Conservation (phyloP, 768 basidiomycete genomes). For the Rhodocollybia butyracea region DNA sequence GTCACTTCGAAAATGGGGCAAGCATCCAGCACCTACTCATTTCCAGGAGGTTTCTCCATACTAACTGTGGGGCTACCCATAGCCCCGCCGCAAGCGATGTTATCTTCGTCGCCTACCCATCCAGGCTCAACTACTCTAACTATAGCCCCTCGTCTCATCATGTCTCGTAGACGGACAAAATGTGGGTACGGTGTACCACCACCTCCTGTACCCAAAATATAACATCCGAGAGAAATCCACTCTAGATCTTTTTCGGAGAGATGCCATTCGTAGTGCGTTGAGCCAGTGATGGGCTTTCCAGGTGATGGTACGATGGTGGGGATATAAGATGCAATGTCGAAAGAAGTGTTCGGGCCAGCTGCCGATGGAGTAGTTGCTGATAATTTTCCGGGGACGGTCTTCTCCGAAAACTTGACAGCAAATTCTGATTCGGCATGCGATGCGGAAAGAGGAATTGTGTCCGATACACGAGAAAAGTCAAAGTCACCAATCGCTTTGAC, state of each 20-base stretch:
- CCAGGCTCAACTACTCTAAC: slow-evolving; percentile 37
- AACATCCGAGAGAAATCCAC: slow-evolving; percentile 54
- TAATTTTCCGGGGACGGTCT: neutral
- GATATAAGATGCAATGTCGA: neutral
- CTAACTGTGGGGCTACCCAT: slow-evolving; percentile 36
- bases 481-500: slow-evolving; percentile 57
- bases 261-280: slow-evolving; percentile 27
- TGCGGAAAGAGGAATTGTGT: slow-evolving; percentile 1
- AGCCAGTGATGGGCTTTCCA: neutral
- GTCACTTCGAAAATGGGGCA: neutral
- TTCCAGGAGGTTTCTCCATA: slow-evolving; percentile 32
- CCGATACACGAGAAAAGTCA: slow-evolving; percentile 11
- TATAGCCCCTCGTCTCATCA: slow-evolving; percentile 35
- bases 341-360: neutral
- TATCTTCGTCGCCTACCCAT: slow-evolving; percentile 33
- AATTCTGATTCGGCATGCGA: no score
- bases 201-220: slow-evolving; percentile 52
- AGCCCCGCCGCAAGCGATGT: slow-evolving; percentile 36
- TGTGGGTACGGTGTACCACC: slow-evolving; percentile 48
- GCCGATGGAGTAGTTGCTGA: neutral
- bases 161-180: slow-evolving; percentile 42
- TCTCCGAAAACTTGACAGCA: neutral
- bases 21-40: slow-evolving; percentile 24
- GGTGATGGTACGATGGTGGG: slow-evolving; percentile 4
- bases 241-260: slow-evolving; percentile 37